These are phyloP conservation scores for Mycena crocata DNA, from an alignment of 768 basidiomycete genomes.

Conservation along the genomic window DNA sequence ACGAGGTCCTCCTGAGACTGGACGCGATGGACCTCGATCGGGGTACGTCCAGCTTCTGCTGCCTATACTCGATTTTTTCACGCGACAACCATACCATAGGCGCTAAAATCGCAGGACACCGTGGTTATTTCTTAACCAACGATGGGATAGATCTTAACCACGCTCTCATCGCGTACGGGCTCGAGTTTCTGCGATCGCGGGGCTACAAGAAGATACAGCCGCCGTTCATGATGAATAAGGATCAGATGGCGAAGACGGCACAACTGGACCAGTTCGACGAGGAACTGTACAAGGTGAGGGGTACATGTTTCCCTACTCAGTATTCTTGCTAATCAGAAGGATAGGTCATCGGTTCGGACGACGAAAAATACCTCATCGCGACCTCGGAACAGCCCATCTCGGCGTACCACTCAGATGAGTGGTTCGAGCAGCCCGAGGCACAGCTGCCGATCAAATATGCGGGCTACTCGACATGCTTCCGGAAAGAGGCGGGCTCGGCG, in stretches of 20 bases:
- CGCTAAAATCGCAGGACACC: slow-evolving; percentile 92
- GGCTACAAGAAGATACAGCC: slow-evolving; percentile 96
- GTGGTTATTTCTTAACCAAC: slow-evolving; percentile 95
- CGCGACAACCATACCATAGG: slow-evolving; percentile 61
- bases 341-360: slow-evolving; percentile 87
- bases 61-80: slow-evolving; percentile 13
- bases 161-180: slow-evolving; percentile 92
- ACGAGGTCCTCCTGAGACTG: slow-evolving; percentile 92
- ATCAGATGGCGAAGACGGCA: slow-evolving; percentile 96
- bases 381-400: slow-evolving; percentile 99
- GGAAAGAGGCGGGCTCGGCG: slow-evolving; percentile 97
- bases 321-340: background rate
- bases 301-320: background rate
- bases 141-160: slow-evolving; percentile 98
- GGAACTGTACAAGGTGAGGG: slow-evolving; percentile 90
- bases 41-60: slow-evolving; percentile 59
- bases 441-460: slow-evolving; percentile 95
- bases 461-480: slow-evolving; percentile 95
- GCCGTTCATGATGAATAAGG: slow-evolving; percentile 99
- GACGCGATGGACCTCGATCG: slow-evolving; percentile 98
- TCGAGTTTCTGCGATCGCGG: slow-evolving; percentile 87
- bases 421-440: slow-evolving; percentile 93
- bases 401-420: slow-evolving; percentile 94
- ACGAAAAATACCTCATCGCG: slow-evolving; percentile 99
- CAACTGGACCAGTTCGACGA: slow-evolving; percentile 99